Evolutionary conservation across 768 basidiomycete genomes (phyloP), one percentile per base, ranked within the genome.

Genomic region (Floccularia luteovirens): DNA sequence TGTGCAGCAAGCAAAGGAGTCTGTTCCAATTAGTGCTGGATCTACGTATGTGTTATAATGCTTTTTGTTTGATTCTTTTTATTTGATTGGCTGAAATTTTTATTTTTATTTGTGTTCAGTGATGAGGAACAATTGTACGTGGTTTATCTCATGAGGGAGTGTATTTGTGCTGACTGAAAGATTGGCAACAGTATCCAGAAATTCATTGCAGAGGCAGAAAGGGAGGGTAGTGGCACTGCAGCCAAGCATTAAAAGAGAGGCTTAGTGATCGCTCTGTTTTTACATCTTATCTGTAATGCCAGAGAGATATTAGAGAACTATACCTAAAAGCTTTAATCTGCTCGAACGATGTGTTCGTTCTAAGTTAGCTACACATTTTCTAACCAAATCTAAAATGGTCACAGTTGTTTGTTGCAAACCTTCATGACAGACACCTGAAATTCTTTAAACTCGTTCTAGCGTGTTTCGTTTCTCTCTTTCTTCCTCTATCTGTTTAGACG

Each of bases 101-200:
- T 27, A 21, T 24, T 36, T 17, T 21, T n/a, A 36, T 34, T 36
- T 22, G 36, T 38, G 36, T 45, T 43, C 52, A 90, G 86, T 46
- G 86, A 90, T 59, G 89, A 91, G 58, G 88, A 87, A 55, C 69
- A 79, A 48, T 90, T 90, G 88, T 90, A 65, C 60, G 75, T 77
- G 57, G 48, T 28, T 24, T 40, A 43, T 5, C 38, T 25, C 37
- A 44, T 48, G 24, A 25, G 43, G 27, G 27, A 14, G 14, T 16
- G 40, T 24, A 16, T 43, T 25, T 41, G 50, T 49, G 49, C 50
- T 55, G 54, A 60, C 52, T 59, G 52, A 57, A 42, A 53, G 50
- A 75, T 64, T 61, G 44, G 59, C n/a, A n/a, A 61, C 66, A 90
- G 88, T 57, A 87, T 90, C 64, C 69, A 73, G 58, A 79, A 79